Conservation (phyloP, 352 stramenopile species). For the Thalassiosira delicatula region DNA sequence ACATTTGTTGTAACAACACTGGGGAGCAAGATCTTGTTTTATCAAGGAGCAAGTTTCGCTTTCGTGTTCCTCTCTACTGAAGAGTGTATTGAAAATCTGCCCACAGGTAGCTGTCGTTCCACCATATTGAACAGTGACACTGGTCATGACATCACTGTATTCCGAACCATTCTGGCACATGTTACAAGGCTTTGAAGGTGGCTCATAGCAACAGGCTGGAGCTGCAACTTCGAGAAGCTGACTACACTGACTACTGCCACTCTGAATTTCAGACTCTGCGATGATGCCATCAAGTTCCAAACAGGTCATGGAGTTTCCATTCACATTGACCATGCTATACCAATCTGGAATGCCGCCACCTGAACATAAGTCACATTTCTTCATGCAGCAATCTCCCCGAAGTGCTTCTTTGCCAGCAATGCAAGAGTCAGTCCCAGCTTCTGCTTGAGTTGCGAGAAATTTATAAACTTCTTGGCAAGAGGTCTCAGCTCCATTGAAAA, state of each 20-base stretch:
- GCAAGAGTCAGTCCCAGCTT: constrained; percentile 62
- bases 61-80: constrained; percentile 60
- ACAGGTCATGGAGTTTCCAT: constrained; percentile 69
- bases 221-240: constrained; percentile 58
- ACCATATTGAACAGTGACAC: constrained; percentile 51
- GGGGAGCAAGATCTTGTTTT: constrained; percentile 46
- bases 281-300: constrained; percentile 65
- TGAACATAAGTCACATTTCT: constrained; percentile 68
- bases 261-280: constrained; percentile 54
- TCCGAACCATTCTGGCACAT: constrained; percentile 59
- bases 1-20: constrained; percentile 68
- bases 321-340: constrained; percentile 64
- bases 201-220: constrained; percentile 64
- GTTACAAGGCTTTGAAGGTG: constrained; percentile 58
- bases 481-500: constrained; percentile 70
- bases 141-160: constrained; percentile 54
- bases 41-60: constrained; percentile 58
- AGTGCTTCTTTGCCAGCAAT: constrained; percentile 54
- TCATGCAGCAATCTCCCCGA: constrained; percentile 55
- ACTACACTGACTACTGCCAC: constrained; percentile 51
- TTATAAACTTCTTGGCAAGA: constrained; percentile 62
- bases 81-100: constrained; percentile 67
- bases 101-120: constrained; percentile 54
- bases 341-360: constrained; percentile 66
- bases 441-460: constrained; percentile 61